phyloP scores from a whole-genome alignment of 169 alveolate species.

The Besnoitia besnoiti region DNA sequence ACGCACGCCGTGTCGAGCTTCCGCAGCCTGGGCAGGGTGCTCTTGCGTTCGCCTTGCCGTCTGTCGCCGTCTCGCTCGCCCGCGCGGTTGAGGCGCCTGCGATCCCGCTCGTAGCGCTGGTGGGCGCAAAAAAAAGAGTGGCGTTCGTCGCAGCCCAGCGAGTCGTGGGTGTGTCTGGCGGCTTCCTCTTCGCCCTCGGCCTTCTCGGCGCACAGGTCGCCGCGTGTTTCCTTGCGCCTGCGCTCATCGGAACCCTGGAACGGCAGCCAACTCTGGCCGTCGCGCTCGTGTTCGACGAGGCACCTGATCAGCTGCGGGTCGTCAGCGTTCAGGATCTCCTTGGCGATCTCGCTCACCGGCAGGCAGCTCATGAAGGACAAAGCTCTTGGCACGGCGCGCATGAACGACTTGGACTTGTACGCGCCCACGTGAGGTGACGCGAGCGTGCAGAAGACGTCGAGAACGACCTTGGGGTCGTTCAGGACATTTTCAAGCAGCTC shows the following conservation, averaged over 20 bases:
- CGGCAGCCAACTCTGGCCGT: not conserved
- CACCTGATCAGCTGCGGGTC: not conserved
- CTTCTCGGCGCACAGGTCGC: not conserved
- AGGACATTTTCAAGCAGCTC: not conserved
- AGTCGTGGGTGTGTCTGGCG: not conserved
- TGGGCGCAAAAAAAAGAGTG: not conserved
- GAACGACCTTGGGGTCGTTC: not conserved
- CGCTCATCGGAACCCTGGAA: not conserved
- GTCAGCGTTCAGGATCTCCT: slow-evolving; percentile 5
- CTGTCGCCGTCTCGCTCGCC: not conserved
- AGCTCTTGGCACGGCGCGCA: not conserved
- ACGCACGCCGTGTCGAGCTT: too few species aligned
- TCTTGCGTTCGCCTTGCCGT: not conserved
- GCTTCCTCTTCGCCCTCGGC: not conserved
- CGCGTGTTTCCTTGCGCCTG: not conserved
- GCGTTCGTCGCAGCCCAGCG: not conserved
- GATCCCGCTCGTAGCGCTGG: not conserved
- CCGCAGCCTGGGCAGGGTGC: not conserved
- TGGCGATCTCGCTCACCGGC: not conserved
- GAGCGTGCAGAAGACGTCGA: slow-evolving; percentile 16
- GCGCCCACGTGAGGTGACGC: slow-evolving; percentile 39
- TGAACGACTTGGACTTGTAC: slow-evolving; percentile 8
- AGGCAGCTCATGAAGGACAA: not conserved
- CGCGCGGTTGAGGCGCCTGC: not conserved
- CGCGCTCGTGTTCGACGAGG: not conserved